These are phyloP conservation scores for Papilionanthe hybrid DNA, from an alignment of 116 monocot species.

Conservation along the genomic window DNA sequence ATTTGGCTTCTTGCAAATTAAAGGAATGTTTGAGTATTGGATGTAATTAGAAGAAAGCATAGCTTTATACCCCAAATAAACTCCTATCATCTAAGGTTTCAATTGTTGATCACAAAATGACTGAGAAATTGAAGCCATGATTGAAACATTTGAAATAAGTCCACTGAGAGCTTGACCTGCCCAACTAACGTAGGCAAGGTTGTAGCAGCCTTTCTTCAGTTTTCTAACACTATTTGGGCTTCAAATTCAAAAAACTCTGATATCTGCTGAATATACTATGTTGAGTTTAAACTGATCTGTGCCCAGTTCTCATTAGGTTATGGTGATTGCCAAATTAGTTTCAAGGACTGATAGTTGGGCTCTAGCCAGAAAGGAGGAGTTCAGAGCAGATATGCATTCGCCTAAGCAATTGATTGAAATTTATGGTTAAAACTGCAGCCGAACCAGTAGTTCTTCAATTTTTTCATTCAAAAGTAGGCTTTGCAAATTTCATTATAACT, in stretches of 20 bases:
- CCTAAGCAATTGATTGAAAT: not conserved
- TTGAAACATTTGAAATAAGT: too few species aligned
- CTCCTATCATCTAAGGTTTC: not conserved
- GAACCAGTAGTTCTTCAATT: not conserved
- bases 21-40: not conserved
- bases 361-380: not conserved
- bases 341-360: not conserved
- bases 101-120: not conserved
- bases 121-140: too few species aligned
- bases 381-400: not conserved
- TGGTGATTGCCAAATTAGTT: not conserved
- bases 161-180: too few species aligned
- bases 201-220: not conserved
- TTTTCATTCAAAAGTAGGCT: not conserved
- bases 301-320: not conserved
- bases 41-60: not conserved
- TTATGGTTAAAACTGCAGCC: not conserved
- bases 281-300: not conserved
- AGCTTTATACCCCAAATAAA: not conserved
- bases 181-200: too few species aligned
- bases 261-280: not conserved
- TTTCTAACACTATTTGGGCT: not conserved
- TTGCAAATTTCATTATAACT: not conserved
- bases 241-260: not conserved
- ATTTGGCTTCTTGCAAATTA: not conserved